phyloP scores from a whole-genome alignment of 1,284 basidiomycete genomes.

The Naganishia sp. region DNA sequence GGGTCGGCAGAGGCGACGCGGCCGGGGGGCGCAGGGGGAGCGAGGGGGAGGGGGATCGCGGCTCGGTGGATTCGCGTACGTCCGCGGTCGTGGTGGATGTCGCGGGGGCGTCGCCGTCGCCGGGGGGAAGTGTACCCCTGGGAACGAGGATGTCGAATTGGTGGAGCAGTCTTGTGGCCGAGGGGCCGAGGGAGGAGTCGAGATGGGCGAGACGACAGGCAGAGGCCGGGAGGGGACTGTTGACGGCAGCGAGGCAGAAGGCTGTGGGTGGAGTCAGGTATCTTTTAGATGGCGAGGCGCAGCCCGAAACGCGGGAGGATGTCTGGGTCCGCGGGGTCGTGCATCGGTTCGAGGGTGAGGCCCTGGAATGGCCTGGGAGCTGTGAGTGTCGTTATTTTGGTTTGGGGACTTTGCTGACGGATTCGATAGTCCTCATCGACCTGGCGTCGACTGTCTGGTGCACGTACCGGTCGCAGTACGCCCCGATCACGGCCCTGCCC shows the following conservation, averaged over 20 bases:
- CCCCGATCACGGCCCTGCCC: slow-evolving; percentile 68
- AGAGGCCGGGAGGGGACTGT: slow-evolving; percentile 6
- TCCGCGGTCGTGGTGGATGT: neutral
- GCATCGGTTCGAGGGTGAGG: slow-evolving; percentile 58
- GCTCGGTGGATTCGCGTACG: neutral
- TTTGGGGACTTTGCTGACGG: slow-evolving; percentile 7
- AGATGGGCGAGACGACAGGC: neutral
- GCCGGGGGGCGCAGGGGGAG: neutral
- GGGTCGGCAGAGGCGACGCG: neutral
- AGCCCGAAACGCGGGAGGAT: slow-evolving; percentile 73
- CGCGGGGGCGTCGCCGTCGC: neutral
- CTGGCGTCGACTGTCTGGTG: slow-evolving; percentile 86
- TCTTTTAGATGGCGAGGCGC: slow-evolving; percentile 73
- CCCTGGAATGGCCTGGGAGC: slow-evolving; percentile 49
- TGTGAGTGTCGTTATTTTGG: slow-evolving; percentile 41
- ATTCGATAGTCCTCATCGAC: slow-evolving; percentile 73
- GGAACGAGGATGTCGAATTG: slow-evolving; percentile 3
- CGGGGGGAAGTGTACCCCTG: neutral
- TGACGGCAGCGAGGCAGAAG: slow-evolving; percentile 50
- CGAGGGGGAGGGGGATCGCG: neutral
- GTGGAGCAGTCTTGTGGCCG: neutral
- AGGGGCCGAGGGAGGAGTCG: neutral
- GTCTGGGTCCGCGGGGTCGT: slow-evolving; percentile 82
- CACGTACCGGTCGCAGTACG: slow-evolving; percentile 87
- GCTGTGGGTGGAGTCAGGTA: slow-evolving; percentile 64